A percentile compares a stretch with the other conserved stretches of the same genome.
phyloP scores from a whole-genome alignment of 164 flowering plant genomes.

The Nelumbo lutea region DNA sequence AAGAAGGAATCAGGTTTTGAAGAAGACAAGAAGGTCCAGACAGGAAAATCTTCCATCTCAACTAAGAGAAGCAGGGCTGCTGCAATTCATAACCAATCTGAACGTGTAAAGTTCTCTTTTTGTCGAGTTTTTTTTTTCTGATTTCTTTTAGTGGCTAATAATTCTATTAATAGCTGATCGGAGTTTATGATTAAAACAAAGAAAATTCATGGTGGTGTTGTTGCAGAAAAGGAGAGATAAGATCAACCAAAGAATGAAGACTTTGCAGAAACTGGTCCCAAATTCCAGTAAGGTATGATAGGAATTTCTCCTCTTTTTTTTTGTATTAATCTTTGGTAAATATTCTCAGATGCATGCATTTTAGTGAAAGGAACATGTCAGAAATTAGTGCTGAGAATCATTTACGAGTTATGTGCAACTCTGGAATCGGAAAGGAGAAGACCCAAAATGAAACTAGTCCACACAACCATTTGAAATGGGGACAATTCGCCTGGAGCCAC shows the following conservation, averaged over 20 bases:
- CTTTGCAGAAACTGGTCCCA: slow-evolving; percentile 84
- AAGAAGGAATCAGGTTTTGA: slow-evolving; percentile 35
- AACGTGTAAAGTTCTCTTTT: slow-evolving; percentile 46
- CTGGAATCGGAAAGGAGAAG: too few relatives aligned
- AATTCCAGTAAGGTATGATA: slow-evolving; percentile 76
- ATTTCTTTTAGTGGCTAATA: not conserved
- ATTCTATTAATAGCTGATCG: too few relatives aligned
- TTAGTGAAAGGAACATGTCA: not conserved
- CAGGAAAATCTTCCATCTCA: slow-evolving; percentile 45
- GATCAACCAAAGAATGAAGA: slow-evolving; percentile 88
- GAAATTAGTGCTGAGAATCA: too few relatives aligned
- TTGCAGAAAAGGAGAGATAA: slow-evolving; percentile 88
- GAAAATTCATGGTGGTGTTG: not conserved
- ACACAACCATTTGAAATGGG: slow-evolving; percentile 12
- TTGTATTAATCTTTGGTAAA: not conserved
- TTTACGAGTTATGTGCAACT: too few relatives aligned
- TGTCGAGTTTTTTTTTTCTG: not conserved
- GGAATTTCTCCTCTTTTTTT: not conserved
- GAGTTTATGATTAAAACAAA: too few relatives aligned
- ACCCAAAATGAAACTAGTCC: too few relatives aligned
- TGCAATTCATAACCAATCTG: slow-evolving; percentile 84
- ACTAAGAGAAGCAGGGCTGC: slow-evolving; percentile 77
- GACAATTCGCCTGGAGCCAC: slow-evolving; percentile 23
- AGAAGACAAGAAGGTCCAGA: slow-evolving; percentile 30
- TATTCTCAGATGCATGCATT: slow-evolving; percentile 7